phyloP scores from a whole-genome alignment of 805 yeast species.

The Saccharomyces eubayanus region DNA sequence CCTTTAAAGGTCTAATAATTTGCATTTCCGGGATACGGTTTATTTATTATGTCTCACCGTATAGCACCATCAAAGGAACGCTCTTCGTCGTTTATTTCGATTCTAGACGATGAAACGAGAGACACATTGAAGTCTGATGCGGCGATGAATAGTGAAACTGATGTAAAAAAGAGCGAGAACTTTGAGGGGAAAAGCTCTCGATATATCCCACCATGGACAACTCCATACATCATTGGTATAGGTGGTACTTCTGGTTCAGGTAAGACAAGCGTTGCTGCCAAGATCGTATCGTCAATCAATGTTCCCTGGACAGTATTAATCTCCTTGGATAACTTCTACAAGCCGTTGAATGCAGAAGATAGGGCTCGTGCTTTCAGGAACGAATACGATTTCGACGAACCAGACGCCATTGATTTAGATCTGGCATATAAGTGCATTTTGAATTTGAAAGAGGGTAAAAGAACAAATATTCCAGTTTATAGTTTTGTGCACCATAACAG shows the following conservation, averaged over 20 bases:
- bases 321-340: conserved; percentile 87
- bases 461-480: conserved; percentile 58
- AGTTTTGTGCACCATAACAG: conserved; percentile 57
- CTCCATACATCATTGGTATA: conserved; percentile 79
- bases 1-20: neutral
- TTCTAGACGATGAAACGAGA: neutral
- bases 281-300: conserved; percentile 65
- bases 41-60: neutral
- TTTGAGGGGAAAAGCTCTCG: neutral
- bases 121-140: neutral
- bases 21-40: neutral
- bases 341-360: conserved; percentile 57
- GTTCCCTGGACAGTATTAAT: conserved; percentile 92
- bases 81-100: neutral
- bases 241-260: conserved; percentile 90
- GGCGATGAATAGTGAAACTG: neutral
- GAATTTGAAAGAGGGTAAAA: conserved; percentile 62
- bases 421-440: conserved; percentile 53
- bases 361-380: conserved; percentile 54
- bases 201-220: conserved; percentile 81
- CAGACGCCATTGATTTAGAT: conserved; percentile 77
- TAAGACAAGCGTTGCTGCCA: conserved; percentile 83
- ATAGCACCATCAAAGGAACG: neutral
- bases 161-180: neutral
- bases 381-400: conserved; percentile 80